A percentile compares a stretch with the other conserved stretches of the same genome.
These are phyloP conservation scores for Ogataea degrootiae DNA, from an alignment of 805 yeast genomes.

Conservation along the genomic window DNA sequence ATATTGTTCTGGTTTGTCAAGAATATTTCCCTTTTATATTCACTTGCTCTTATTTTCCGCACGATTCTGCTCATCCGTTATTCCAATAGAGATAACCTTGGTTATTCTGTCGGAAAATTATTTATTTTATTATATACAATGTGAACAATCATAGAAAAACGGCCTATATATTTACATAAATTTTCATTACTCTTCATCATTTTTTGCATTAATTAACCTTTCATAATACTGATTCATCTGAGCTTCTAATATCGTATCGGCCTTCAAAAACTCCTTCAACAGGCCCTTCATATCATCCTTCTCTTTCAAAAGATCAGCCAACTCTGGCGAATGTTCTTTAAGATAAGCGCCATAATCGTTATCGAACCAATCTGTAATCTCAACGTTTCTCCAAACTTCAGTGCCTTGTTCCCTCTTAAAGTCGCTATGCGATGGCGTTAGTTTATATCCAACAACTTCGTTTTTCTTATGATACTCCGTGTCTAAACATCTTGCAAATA, in stretches of 20 bases:
- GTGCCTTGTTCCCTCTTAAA: constrained; percentile 4
- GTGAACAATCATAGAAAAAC: no score
- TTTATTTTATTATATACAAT: no score
- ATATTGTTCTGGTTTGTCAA: no score
- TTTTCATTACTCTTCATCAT: not conserved
- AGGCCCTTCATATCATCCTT: constrained; percentile 6
- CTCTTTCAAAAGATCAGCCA: not conserved
- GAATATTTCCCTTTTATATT: no score
- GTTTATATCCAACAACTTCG: constrained; percentile 27
- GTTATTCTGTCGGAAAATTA: no score
- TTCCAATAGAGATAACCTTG: no score
- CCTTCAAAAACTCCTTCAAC: constrained; percentile 26
- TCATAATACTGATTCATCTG: constrained; percentile 28
- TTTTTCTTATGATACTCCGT: constrained; percentile 14
- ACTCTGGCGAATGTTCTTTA: not conserved
- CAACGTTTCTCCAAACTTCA: constrained; percentile 28
- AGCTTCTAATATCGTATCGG: constrained; percentile 27
- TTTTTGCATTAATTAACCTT: constrained; percentile 4
- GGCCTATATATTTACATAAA: not conserved
- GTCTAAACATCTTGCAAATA: constrained; percentile 40
- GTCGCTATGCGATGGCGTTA: constrained; percentile 21
- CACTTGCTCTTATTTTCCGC: no score
- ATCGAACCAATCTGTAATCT: constrained; percentile 34
- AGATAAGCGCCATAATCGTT: constrained; percentile 23
- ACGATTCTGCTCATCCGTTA: no score